Conservation (phyloP, 75 land plant species). For the Pinus taeda region DNA sequence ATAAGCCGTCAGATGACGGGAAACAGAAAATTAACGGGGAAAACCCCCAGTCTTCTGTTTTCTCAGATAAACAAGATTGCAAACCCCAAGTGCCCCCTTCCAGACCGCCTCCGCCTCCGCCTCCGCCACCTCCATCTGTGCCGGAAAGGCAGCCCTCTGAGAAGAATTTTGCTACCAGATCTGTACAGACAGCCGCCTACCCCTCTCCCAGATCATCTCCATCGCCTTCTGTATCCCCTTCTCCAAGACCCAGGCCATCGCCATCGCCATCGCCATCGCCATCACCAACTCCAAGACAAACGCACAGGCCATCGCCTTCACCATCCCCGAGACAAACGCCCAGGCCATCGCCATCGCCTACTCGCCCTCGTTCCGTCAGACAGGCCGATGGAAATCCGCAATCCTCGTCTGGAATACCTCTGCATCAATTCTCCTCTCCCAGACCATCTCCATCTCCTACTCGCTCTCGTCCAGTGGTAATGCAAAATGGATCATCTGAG, state of each 20-base stretch:
- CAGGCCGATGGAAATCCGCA: background rate
- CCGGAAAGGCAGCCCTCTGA: background rate
- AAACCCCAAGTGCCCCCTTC: slow-evolving; percentile 1
- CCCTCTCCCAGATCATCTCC: slow-evolving; percentile 1
- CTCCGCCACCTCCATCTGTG: slow-evolving; percentile 4
- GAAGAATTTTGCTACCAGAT: background rate
- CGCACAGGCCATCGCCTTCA: slow-evolving; percentile 9
- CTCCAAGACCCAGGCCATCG: slow-evolving; percentile 16
- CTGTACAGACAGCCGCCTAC: background rate
- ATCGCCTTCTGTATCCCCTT: slow-evolving; percentile 25
- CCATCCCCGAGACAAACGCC: slow-evolving; percentile 11
- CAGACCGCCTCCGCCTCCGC: background rate
- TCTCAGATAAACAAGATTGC: background rate
- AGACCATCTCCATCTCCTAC: slow-evolving; percentile 6
- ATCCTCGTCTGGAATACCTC: background rate
- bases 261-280: slow-evolving; percentile 2
- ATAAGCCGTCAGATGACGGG: slow-evolving; percentile 15
- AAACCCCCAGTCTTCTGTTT: background rate
- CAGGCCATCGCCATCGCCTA: slow-evolving; percentile 22
- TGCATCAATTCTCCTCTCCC: background rate
- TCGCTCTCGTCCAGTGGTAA: background rate
- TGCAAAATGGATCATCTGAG: background rate
- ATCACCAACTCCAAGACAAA: slow-evolving; percentile 18
- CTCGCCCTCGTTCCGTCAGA: background rate
- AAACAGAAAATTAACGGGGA: background rate